These are phyloP conservation scores for Russula vinacea DNA, from an alignment of 768 basidiomycete genomes.

Conservation along the genomic window DNA sequence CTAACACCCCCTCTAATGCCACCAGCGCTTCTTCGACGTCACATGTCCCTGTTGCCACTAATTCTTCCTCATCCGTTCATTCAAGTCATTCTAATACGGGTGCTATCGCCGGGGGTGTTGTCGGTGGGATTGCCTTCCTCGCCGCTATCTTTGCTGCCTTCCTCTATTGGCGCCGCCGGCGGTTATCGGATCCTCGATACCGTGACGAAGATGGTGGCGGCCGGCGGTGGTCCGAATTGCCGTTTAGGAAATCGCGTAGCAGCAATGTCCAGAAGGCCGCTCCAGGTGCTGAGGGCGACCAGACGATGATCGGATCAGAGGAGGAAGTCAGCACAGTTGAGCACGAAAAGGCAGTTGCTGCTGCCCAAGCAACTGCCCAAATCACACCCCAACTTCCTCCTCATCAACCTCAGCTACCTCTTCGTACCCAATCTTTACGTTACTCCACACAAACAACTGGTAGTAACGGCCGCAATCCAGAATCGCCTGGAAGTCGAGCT, in stretches of 20 bases:
- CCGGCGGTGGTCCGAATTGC: slow-evolving; percentile 9
- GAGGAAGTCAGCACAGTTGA: slow-evolving; percentile 24
- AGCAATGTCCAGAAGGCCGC: slow-evolving; percentile 1
- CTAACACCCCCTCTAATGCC: not conserved
- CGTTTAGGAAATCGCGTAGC: not conserved
- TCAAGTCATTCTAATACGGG: slow-evolving; percentile 37
- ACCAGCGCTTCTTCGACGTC: slow-evolving; percentile 32
- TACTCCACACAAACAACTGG: slow-evolving; percentile 11
- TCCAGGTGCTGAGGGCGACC: slow-evolving; percentile 1
- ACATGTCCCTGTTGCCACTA: slow-evolving; percentile 11
- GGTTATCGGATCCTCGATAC: not conserved
- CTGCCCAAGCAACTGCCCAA: not conserved
- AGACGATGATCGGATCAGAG: slow-evolving; percentile 23
- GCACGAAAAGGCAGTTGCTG: slow-evolving; percentile 19
- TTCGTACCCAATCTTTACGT: slow-evolving; percentile 11
- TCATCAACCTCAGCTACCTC: not conserved
- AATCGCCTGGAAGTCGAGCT: not conserved
- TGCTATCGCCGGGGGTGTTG: slow-evolving; percentile 50
- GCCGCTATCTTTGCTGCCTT: slow-evolving; percentile 37
- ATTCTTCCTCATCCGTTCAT: slow-evolving; percentile 12
- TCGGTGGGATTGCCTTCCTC: slow-evolving; percentile 47
- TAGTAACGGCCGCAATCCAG: slow-evolving; percentile 5
- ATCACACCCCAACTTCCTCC: not conserved
- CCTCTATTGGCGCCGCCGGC: slow-evolving; percentile 23
- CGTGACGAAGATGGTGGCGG: not conserved